Evolutionary conservation across 2,329 filamentous ascomycete species (phyloP).

Genomic region (Phialocephala sp.): DNA sequence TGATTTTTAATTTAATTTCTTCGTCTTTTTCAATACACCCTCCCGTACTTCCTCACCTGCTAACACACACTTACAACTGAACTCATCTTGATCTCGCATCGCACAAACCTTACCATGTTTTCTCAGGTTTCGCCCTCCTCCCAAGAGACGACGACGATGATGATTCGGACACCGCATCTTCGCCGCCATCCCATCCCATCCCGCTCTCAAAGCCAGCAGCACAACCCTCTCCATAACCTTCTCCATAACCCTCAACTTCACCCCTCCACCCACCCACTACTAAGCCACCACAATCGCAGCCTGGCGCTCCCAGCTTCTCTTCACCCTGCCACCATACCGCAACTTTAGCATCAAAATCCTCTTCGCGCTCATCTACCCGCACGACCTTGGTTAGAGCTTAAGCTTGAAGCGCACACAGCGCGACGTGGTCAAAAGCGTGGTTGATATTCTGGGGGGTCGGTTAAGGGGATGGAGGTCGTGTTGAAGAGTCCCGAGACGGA

Average conservation of each 20-base stretch:
- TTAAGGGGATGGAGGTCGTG: neutral
- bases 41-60: too few relatives aligned
- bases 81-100: too few relatives aligned
- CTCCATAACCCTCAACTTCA: neutral
- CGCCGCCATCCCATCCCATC: neutral
- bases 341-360: neutral
- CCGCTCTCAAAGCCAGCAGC: neutral
- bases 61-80: too few relatives aligned
- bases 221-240: neutral
- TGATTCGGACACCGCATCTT: neutral
- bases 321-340: neutral
- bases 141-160: too few relatives aligned
- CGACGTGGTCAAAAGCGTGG: slow-evolving; percentile 1
- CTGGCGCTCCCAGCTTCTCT: neutral
- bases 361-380: neutral
- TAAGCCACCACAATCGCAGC: neutral
- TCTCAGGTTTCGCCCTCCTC: too few relatives aligned
- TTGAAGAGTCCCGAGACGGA: neutral
- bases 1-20: too few relatives aligned
- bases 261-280: neutral
- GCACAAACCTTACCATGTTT: too few relatives aligned
- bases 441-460: neutral
- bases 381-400: neutral
- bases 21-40: too few relatives aligned
- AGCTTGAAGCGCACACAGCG: slow-evolving; percentile 7